Evolutionary conservation across 768 basidiomycete species (phyloP), one percentile per base, ranked within the genome.

Genomic region (Strobilomyces dryophilus): DNA sequence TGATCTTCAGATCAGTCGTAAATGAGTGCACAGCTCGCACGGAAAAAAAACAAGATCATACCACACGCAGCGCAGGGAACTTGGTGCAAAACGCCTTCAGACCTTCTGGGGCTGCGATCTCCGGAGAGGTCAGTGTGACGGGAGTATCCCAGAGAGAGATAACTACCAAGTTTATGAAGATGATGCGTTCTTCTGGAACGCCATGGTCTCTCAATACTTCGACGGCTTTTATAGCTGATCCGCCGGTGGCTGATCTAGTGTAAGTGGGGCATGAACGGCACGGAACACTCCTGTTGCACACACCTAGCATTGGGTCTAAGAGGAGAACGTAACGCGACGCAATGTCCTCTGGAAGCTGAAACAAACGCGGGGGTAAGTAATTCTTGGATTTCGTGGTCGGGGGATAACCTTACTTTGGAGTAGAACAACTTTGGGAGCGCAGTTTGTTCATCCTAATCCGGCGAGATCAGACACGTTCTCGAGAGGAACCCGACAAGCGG

Each of bases 271-370:
- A 21, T 42, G n/a, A 3, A 9, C 2, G 36, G 10, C 2, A 9
- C 4, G 36, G 10, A 24, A 17, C 32, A 7, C 37, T 17, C 18
- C 31, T 40, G 18, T 34, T 3, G 12, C 35, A 60, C 85, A 47
- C 62, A 92, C 93, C 92, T 45, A 98, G 82, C 95, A 99, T 99
- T 0, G 95, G 95, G 68, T 99, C 95, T 20, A 99, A 81, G 14
- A 99, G 82, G 35, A 99, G 83, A 45, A 94, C 92, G 66, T 95
- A 98, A 43, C 97, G 85, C 32, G 78, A 75, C 1, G 89, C 85
- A 52, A 98, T 97, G 68, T 98, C 95, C 63, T 87, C 88, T 2
- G 95, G 95, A 47, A 98, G 87, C 87, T 97, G 17, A 4, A 8
- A 39, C 37, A 12, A 34, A 2, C 27, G 8, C 2, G 1, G 17